phyloP scores from a whole-genome alignment of 148 eudicot species.

The Silene conica region DNA sequence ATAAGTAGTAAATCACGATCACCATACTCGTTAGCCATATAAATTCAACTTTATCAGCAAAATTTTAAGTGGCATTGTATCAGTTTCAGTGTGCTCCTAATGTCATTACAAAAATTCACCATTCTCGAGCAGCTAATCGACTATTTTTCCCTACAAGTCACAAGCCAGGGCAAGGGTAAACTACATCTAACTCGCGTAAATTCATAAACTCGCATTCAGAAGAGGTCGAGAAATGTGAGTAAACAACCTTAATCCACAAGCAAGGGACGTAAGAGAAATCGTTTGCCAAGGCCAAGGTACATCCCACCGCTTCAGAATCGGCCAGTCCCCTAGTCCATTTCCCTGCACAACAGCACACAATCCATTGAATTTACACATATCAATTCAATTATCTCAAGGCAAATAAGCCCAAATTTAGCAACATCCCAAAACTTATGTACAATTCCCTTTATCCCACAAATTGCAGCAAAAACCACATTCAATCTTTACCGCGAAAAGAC shows the following conservation, averaged over 20 bases:
- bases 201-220: background rate
- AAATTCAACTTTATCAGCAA: background rate
- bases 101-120: background rate
- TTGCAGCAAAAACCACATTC: no score
- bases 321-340: conserved; percentile 37
- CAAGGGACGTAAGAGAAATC: conserved; percentile 73
- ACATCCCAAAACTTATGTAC: background rate
- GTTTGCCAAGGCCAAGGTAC: conserved; percentile 99
- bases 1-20: background rate
- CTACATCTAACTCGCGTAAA: background rate
- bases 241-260: conserved; percentile 87
- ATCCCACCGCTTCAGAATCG: conserved; percentile 75
- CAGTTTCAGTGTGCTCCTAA: background rate
- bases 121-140: background rate
- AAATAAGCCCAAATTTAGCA: background rate
- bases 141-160: background rate
- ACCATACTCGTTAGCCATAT: background rate
- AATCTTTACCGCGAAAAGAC: background rate
- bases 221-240: background rate
- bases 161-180: background rate
- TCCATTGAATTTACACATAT: background rate
- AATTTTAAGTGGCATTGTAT: background rate
- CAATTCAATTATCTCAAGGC: background rate
- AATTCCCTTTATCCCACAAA: background rate
- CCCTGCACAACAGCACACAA: conserved; percentile 16